These are phyloP conservation scores for Taxawa tesnikishii DNA, from an alignment of 2,329 filamentous ascomycete genomes.

Conservation along the genomic window DNA sequence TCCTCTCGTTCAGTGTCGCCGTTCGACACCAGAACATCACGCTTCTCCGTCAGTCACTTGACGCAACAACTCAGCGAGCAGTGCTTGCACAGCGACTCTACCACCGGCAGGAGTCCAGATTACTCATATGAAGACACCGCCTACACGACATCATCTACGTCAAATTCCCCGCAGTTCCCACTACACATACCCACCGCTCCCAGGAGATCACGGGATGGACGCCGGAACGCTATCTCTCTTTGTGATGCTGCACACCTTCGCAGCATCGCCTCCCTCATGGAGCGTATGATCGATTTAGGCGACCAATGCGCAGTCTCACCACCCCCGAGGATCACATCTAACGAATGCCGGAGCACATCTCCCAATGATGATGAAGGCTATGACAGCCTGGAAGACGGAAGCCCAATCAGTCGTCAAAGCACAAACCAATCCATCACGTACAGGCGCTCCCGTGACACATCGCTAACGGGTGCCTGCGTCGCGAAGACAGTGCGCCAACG, in stretches of 20 bases:
- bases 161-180: slow-evolving; percentile 7
- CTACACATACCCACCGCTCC: slow-evolving; percentile 12
- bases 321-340: slow-evolving; percentile 3
- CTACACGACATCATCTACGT: no score
- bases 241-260: slow-evolving; percentile 22
- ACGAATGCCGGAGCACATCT: slow-evolving; percentile 1
- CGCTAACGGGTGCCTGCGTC: slow-evolving; percentile 5
- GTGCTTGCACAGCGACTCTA: slow-evolving; percentile 16
- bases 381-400: slow-evolving; percentile 10
- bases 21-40: slow-evolving; percentile 7
- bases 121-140: slow-evolving; percentile 16
- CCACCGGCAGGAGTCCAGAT: slow-evolving; percentile 4
- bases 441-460: slow-evolving; percentile 5
- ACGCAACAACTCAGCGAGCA: slow-evolving; percentile 21
- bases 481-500: slow-evolving; percentile 5
- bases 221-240: slow-evolving; percentile 22
- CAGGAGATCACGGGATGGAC: slow-evolving; percentile 20
- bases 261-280: slow-evolving; percentile 24
- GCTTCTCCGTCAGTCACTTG: slow-evolving; percentile 21
- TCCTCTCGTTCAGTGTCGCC: slow-evolving; percentile 17
- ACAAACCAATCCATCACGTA: not conserved
- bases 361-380: slow-evolving; percentile 7
- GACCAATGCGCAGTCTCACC: slow-evolving; percentile 21
- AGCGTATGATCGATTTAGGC: slow-evolving; percentile 22
- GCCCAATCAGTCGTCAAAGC: slow-evolving; percentile 5